A percentile compares a stretch with the other conserved stretches of the same genome.
phyloP scores from a whole-genome alignment of 108 stramenopile genomes.

The Cyclotella choctawhatcheeana region DNA sequence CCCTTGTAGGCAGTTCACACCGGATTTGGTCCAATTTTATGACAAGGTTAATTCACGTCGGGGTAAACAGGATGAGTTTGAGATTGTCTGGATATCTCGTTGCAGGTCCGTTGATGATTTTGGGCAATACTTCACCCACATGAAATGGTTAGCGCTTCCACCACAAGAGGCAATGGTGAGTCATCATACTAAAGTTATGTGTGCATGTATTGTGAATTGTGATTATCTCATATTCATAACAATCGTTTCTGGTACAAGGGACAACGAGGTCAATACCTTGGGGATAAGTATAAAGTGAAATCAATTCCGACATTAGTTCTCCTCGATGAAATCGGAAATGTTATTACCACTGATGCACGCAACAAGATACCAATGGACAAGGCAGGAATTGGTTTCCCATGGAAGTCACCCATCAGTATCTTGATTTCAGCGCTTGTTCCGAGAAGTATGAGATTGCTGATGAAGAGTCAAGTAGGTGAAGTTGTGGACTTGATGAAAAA shows the following conservation, averaged over 20 bases:
- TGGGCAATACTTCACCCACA: slow-evolving; percentile 89
- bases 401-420: slow-evolving; percentile 77
- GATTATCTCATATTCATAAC: too few species aligned
- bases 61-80: slow-evolving; percentile 82
- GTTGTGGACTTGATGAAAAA: slow-evolving; percentile 35
- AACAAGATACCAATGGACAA: slow-evolving; percentile 85
- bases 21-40: slow-evolving; percentile 87
- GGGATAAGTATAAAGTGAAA: slow-evolving; percentile 82
- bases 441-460: slow-evolving; percentile 71
- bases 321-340: slow-evolving; percentile 88
- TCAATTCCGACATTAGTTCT: slow-evolving; percentile 83
- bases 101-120: slow-evolving; percentile 84
- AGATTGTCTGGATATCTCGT: slow-evolving; percentile 88
- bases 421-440: slow-evolving; percentile 73
- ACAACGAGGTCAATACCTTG: slow-evolving; percentile 66
- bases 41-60: slow-evolving; percentile 79
- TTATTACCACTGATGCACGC: slow-evolving; percentile 82
- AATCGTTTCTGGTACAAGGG: too few species aligned
- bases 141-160: slow-evolving; percentile 90
- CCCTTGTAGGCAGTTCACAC: slow-evolving; percentile 93
- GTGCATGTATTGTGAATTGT: too few species aligned
- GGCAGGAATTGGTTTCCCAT: slow-evolving; percentile 91
- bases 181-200: neutral
- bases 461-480: slow-evolving; percentile 64
- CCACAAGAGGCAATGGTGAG: slow-evolving; percentile 77